Percentiles rank a stretch among this genome's conserved stretches.
Evolutionary conservation across 768 basidiomycete species (phyloP).

Genomic region (Amyloporia xantha): DNA sequence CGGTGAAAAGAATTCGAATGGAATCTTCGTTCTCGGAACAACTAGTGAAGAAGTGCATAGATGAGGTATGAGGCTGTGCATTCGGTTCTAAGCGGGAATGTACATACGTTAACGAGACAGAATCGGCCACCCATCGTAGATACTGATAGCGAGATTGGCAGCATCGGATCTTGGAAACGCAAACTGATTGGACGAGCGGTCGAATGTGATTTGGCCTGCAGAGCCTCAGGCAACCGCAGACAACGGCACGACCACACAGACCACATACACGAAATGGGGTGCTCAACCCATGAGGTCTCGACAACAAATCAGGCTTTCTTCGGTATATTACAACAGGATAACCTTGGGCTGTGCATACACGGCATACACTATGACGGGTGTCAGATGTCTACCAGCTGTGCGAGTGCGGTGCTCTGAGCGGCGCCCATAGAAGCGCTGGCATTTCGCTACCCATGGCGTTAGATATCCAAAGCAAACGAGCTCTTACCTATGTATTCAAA

Average conservation of each 20-base stretch:
- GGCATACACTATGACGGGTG: too few relatives aligned
- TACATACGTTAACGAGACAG: not conserved
- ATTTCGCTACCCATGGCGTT: too few relatives aligned
- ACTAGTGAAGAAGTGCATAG: not conserved
- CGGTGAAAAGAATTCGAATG: not conserved
- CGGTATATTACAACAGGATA: too few relatives aligned
- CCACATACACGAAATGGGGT: too few relatives aligned
- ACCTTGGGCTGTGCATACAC: too few relatives aligned
- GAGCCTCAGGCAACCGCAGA: not conserved
- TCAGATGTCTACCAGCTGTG: too few relatives aligned
- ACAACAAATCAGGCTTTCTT: too few relatives aligned
- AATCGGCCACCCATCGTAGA: not conserved
- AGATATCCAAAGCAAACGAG: too few relatives aligned
- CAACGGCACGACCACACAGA: not conserved
- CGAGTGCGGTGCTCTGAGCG: too few relatives aligned
- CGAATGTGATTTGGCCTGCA: not conserved
- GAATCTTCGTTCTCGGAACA: not conserved
- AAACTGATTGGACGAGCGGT: not conserved
- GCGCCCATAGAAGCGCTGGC: too few relatives aligned
- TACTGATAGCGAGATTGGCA: not conserved
- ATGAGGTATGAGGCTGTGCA: not conserved
- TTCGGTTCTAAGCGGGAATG: not conserved
- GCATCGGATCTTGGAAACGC: not conserved
- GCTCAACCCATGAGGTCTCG: too few relatives aligned
- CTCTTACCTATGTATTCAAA: too few relatives aligned